A percentile compares a stretch with the other conserved stretches of the same genome.
Evolutionary conservation across 2,329 filamentous ascomycete species (phyloP).

Genomic region (Ceratocystis cubensis): DNA sequence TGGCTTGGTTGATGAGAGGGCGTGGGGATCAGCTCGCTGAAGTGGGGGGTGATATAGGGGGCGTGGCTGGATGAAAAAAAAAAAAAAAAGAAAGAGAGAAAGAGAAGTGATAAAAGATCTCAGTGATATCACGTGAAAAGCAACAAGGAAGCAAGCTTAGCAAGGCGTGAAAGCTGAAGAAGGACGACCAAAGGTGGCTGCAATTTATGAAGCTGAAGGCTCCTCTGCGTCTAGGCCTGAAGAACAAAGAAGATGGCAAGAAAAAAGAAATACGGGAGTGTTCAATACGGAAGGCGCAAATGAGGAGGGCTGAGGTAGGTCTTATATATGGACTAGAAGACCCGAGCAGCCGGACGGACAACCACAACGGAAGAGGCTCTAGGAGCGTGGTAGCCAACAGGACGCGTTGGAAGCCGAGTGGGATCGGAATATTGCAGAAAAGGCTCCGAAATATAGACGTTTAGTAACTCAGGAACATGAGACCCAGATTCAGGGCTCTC

Average conservation of each 20-base stretch:
- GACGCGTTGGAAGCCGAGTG: neutral
- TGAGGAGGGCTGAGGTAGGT: neutral
- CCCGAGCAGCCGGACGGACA: neutral
- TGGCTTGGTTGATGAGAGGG: neutral
- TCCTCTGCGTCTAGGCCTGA: neutral
- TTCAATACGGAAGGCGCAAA: neutral
- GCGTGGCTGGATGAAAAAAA: neutral
- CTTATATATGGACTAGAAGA: neutral
- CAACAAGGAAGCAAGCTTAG: neutral
- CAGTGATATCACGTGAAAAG: constrained; percentile 1
- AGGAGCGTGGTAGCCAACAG: neutral
- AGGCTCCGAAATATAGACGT: neutral
- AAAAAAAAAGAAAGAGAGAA: neutral
- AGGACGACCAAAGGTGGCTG: neutral
- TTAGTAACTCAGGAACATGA: neutral
- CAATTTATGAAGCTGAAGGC: neutral
- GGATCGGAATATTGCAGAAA: neutral
- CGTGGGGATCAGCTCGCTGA: neutral
- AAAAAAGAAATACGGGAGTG: neutral
- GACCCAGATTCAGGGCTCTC: neutral
- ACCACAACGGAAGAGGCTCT: neutral
- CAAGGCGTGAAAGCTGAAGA: neutral
- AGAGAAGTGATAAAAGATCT: neutral
- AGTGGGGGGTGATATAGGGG: neutral
- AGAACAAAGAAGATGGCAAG: neutral